These are phyloP conservation scores for Nicotiana undulata DNA, from an alignment of 257 asterid species.

Conservation along the genomic window DNA sequence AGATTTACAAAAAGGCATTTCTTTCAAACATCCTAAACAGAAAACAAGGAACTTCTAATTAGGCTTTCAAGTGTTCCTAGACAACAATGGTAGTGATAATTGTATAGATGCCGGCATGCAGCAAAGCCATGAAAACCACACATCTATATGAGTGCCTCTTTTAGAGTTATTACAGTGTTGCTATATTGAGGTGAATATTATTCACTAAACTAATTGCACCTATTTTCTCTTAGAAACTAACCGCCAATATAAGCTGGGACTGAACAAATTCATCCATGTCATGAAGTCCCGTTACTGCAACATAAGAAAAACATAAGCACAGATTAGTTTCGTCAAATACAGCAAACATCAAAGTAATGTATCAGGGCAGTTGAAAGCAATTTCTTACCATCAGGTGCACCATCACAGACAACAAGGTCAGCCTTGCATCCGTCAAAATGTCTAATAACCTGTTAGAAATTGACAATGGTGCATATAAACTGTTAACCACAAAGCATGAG, in stretches of 20 bases:
- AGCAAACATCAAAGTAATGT: background rate
- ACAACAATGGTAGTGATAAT: background rate
- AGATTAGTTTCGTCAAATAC: background rate
- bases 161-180: background rate
- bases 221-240: conserved; percentile 25
- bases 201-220: background rate
- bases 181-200: background rate
- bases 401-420: conserved; percentile 98
- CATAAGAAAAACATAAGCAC: background rate
- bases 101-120: background rate
- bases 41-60: background rate
- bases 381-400: conserved; percentile 96
- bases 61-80: background rate
- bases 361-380: background rate
- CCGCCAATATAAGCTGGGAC: conserved; percentile 95
- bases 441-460: conserved; percentile 61
- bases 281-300: conserved; percentile 93
- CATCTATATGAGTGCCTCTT: background rate
- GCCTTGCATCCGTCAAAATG: conserved; percentile 99
- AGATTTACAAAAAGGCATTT: background rate
- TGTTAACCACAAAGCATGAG: background rate
- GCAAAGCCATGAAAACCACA: background rate
- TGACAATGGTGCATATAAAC: background rate
- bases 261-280: conserved; percentile 99
- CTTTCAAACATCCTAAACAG: background rate